A percentile compares a stretch with the other conserved stretches of the same genome.
phyloP scores from a whole-genome alignment of 352 stramenopile species.

The Phytophthora rubi region DNA sequence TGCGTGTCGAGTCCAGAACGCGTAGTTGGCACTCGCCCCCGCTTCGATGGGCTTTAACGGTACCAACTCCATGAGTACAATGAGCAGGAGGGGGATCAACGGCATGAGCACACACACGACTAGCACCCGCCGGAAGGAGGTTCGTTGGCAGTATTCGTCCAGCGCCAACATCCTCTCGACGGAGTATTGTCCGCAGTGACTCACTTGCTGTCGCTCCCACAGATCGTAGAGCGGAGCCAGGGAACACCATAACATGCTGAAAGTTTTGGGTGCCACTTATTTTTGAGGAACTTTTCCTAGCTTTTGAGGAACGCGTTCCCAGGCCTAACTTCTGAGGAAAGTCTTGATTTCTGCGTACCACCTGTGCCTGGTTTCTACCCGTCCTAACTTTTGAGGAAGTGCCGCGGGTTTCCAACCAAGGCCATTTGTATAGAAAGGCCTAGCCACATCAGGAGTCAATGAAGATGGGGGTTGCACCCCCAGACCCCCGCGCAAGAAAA shows the following conservation, averaged over 20 bases:
- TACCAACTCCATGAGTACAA: conserved; percentile 6
- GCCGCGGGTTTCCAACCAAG: no score
- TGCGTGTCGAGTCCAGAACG: conserved; percentile 26
- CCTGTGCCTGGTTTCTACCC: no score
- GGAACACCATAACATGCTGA: neutral
- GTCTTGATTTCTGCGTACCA: no score
- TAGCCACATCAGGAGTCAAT: no score
- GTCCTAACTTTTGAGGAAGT: no score
- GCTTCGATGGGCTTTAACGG: conserved; percentile 10
- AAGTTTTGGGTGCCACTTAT: no score
- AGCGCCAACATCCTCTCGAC: conserved; percentile 8
- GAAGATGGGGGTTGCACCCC: no score
- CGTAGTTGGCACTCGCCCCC: conserved; percentile 23
- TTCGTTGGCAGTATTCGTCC: conserved; percentile 25
- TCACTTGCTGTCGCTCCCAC: conserved; percentile 1
- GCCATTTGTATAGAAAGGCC: no score
- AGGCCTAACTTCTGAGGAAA: no score
- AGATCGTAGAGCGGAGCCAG: neutral
- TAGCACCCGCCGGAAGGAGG: conserved; percentile 5
- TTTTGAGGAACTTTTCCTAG: no score
- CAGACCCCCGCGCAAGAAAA: no score
- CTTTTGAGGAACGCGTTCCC: no score
- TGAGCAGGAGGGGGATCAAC: conserved; percentile 8
- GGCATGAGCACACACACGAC: conserved; percentile 14
- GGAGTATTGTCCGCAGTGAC: neutral